Percentiles rank a stretch among this genome's conserved stretches.
Conservation (phyloP, 352 stramenopile genomes). For the Pythium biforme region DNA sequence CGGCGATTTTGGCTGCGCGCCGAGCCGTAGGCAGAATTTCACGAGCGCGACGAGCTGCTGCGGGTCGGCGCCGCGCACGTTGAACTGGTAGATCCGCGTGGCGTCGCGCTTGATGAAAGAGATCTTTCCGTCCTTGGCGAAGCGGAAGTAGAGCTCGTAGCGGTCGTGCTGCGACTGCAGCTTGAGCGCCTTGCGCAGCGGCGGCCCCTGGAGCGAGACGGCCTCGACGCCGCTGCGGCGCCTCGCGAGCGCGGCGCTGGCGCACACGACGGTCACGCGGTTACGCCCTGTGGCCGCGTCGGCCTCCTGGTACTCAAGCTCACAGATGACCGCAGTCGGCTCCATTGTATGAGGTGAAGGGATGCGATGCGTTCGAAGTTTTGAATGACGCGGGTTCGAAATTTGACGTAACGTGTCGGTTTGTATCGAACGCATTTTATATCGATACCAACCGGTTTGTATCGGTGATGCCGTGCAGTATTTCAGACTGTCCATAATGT, state of each 20-base stretch:
- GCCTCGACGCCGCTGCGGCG: conserved; percentile 56
- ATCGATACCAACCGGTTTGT: no score
- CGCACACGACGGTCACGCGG: conserved; percentile 38
- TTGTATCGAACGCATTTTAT: not conserved
- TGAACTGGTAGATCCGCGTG: conserved; percentile 59
- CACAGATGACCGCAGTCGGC: conserved; percentile 29
- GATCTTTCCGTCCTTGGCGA: conserved; percentile 53
- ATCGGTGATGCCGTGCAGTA: no score
- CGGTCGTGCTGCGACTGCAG: conserved; percentile 30
- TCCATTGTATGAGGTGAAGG: conserved; percentile 4
- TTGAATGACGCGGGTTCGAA: conserved; percentile 22
- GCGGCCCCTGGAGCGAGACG: conserved; percentile 38
- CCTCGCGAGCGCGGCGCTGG: conserved; percentile 41
- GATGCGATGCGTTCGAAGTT: not conserved
- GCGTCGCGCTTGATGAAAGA: conserved; percentile 59
- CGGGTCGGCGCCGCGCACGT: conserved; percentile 47
- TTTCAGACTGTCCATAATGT: not conserved
- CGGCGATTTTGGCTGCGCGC: conserved; percentile 47
- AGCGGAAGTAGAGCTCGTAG: conserved; percentile 74
- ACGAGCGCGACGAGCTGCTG: conserved; percentile 41
- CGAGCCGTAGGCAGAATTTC: conserved; percentile 48
- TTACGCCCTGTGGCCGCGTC: conserved; percentile 52
- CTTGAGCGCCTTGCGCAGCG: conserved; percentile 52
- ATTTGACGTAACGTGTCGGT: conserved; percentile 17
- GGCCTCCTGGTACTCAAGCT: conserved; percentile 60